A percentile compares a stretch with the other conserved stretches of the same genome.
phyloP scores from a whole-genome alignment of 306 rosid species.

The Rosa chinensis region DNA sequence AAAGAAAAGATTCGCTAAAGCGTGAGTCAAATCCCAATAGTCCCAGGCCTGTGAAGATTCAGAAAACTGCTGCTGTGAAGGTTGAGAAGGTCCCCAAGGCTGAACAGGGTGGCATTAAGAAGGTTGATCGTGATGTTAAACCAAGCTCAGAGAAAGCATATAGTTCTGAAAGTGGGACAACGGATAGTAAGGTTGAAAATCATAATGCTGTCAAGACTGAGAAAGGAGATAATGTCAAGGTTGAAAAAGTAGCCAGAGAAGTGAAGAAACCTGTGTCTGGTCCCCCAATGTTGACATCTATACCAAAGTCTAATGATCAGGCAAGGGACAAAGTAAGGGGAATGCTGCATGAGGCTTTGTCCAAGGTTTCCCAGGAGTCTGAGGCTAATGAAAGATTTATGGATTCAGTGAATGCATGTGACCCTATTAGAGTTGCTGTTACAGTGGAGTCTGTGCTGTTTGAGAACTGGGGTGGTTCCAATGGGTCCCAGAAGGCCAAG shows the following conservation, averaged over 20 bases:
- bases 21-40: constrained; percentile 51
- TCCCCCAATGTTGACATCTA: constrained; percentile 69
- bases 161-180: constrained; percentile 13
- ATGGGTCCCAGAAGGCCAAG: constrained; percentile 81
- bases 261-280: constrained; percentile 50
- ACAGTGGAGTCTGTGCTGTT: constrained; percentile 80
- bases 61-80: constrained; percentile 54
- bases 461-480: constrained; percentile 92
- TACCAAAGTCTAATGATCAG: constrained; percentile 69
- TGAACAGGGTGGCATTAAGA: constrained; percentile 60
- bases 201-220: constrained; percentile 45
- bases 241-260: constrained; percentile 58
- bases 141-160: constrained; percentile 41
- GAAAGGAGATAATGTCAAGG: constrained; percentile 53
- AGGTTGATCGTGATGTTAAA: constrained; percentile 46
- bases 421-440: constrained; percentile 89
- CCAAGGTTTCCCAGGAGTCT: constrained; percentile 69
- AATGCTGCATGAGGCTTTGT: constrained; percentile 69
- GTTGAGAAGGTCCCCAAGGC: constrained; percentile 50
- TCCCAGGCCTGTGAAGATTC: constrained; percentile 68
- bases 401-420: constrained; percentile 57
- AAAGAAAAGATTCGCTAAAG: constrained; percentile 37
- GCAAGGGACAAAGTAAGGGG: constrained; percentile 77
- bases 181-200: constrained; percentile 37
- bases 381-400: constrained; percentile 59